Evolutionary conservation across 768 basidiomycete genomes (phyloP), one percentile per base, ranked within the genome.

Genomic region (Lactarius sp.): DNA sequence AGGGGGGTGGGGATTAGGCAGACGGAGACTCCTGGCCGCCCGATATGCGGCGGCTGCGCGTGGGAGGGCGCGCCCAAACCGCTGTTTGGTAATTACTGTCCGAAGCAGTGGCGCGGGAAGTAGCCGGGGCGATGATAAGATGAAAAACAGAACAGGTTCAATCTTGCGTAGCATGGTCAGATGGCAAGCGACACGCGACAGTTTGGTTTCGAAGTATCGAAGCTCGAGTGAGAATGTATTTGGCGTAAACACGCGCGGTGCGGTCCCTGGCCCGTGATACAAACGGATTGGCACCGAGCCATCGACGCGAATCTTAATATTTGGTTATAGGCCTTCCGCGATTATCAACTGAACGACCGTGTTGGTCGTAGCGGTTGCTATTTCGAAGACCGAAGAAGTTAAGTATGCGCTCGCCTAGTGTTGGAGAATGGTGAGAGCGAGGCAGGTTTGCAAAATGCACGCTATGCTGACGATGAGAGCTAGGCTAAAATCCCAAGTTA

Each of bases 331-430:
- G 0, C 16, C 64, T 56, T 33, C 64, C 64, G 4, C 59, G 64
- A 56, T 37, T 33, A 42, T 65, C 61, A 4, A 49, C 46, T 9
- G 55, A 16, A 57, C 82, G 77, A 60, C 86, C 85, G 42, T 80
- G 73, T 67, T 79, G 73, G 73, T 85, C 84, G 55, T 73, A 72
- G 58, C 66, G 65, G 39, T 37, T 33, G 60, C 60, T 64, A 66
- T 50, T 56, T 68, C 66, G 69, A 2, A 75, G 53, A 59, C 78
- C 78, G 61, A 79, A 74, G 62, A 78, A 73, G 34, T 70, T 60
- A 56, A 75, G 76, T 47, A 79, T 64, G 61, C 79, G 79, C 46
- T 77, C 77, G 36, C 75, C 68, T 4, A 79, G 31, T 16, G 74
- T 72, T 3, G 70, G 67, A 22, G 67, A 59, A 14, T 16, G 42